These are phyloP conservation scores for Eucalyptus fibrosa DNA, from an alignment of 345 rosid genomes.

Conservation along the genomic window DNA sequence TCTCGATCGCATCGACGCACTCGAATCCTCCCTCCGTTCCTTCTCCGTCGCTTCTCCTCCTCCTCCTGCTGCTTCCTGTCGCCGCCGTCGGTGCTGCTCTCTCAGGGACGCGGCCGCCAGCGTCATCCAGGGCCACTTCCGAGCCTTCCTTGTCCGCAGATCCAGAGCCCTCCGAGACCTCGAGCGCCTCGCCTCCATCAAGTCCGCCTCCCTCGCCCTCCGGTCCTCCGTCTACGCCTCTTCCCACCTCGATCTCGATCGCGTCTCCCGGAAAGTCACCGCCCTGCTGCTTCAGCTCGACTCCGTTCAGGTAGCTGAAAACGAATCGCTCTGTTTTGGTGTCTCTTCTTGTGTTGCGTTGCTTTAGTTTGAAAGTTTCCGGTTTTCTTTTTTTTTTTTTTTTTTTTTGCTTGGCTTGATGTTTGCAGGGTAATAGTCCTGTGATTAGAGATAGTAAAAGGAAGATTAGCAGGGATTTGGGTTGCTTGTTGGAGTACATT, in stretches of 20 bases:
- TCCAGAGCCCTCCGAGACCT: conserved; percentile 73
- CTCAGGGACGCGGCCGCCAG: conserved; percentile 71
- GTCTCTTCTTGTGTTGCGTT: not conserved
- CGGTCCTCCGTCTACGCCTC: conserved; percentile 42
- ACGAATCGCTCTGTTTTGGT: not conserved
- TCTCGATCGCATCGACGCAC: conserved; percentile 6
- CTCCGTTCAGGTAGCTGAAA: conserved; percentile 51
- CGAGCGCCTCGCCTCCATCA: conserved; percentile 59
- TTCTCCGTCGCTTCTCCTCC: conserved; percentile 33
- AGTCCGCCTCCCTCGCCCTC: conserved; percentile 51
- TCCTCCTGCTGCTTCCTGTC: conserved; percentile 27
- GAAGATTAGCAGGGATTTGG: conserved; percentile 55
- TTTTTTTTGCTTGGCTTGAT: not conserved
- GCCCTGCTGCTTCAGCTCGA: conserved; percentile 65
- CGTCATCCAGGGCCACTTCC: conserved; percentile 71
- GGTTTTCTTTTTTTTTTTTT: not conserved
- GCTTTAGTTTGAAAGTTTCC: not conserved
- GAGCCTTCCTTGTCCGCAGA: conserved; percentile 64
- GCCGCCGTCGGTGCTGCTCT: not conserved
- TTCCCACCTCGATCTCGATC: conserved; percentile 25
- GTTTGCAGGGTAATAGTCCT: conserved; percentile 46
- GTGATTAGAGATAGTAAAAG: conserved; percentile 72
- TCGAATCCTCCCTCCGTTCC: conserved; percentile 1
- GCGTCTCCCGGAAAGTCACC: conserved; percentile 42
- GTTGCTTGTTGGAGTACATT: conserved; percentile 43